Evolutionary conservation across 2,329 filamentous ascomycete species (phyloP).

Genomic region (Trichoderma semiorbis): DNA sequence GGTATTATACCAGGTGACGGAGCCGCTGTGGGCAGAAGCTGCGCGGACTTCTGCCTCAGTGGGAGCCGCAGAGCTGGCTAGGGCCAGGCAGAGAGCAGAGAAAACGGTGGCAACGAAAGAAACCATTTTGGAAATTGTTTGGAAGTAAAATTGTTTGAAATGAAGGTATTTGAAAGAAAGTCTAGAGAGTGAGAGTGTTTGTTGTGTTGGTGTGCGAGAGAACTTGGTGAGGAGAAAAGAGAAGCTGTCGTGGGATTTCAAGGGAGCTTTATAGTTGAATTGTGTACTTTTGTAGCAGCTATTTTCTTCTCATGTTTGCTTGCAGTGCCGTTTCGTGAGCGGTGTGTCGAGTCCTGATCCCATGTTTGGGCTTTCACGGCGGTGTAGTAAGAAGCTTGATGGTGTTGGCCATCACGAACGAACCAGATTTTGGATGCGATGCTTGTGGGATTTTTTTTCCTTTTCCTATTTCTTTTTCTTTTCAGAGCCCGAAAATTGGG

Average conservation of each 20-base stretch:
- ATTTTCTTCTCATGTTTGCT: neutral
- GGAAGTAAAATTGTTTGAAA: neutral
- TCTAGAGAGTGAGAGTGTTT: neutral
- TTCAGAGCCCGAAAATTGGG: neutral
- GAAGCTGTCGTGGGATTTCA: neutral
- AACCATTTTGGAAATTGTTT: conserved; percentile 7
- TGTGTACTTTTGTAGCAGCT: neutral
- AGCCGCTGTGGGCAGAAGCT: conserved; percentile 7
- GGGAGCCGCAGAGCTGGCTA: conserved; percentile 11
- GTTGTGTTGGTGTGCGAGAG: neutral
- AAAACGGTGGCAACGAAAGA: neutral
- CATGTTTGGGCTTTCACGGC: neutral
- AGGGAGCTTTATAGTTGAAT: conserved; percentile 3
- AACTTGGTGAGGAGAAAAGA: neutral
- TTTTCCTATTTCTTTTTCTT: no score
- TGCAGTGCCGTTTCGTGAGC: neutral
- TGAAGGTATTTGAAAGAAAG: neutral
- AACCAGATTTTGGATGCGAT: neutral
- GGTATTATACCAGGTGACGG: conserved; percentile 56
- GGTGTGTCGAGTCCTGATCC: neutral
- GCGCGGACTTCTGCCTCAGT: neutral
- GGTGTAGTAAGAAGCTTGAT: neutral
- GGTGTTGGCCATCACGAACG: neutral
- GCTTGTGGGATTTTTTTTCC: neutral
- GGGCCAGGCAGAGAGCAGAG: conserved; percentile 10